Evolutionary conservation across 2,329 filamentous ascomycete genomes (phyloP).

Genomic region (Tolypocladium guangdongense): DNA sequence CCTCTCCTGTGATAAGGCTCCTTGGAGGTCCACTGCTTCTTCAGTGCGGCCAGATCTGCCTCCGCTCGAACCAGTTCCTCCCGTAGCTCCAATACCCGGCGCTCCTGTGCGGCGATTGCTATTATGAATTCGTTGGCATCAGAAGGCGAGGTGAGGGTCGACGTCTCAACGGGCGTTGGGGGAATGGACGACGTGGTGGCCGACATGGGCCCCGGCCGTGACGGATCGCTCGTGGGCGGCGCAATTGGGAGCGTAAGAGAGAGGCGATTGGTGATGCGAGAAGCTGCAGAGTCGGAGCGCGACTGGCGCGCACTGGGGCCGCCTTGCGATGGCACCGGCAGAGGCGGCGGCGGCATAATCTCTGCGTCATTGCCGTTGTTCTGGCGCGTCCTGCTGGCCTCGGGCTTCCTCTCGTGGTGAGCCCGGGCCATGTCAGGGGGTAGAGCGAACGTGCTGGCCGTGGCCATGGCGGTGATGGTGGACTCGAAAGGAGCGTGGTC

Average conservation of each 20-base stretch:
- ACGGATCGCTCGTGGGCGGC: slow-evolving; percentile 38
- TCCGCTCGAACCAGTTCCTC: slow-evolving; percentile 86
- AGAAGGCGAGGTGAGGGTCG: slow-evolving; percentile 30
- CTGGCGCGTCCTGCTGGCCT: background rate
- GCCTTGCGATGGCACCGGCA: slow-evolving; percentile 28
- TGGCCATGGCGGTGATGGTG: slow-evolving; percentile 10
- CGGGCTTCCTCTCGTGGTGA: background rate
- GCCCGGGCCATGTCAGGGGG: background rate
- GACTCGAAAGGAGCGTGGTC: slow-evolving; percentile 21
- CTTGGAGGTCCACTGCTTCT: slow-evolving; percentile 71
- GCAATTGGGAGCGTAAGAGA: slow-evolving; percentile 53
- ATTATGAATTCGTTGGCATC: slow-evolving; percentile 66
- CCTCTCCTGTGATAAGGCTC: slow-evolving; percentile 68
- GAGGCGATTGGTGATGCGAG: slow-evolving; percentile 45
- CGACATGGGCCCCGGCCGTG: slow-evolving; percentile 39
- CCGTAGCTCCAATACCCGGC: slow-evolving; percentile 77
- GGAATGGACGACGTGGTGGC: slow-evolving; percentile 29
- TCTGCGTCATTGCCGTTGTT: slow-evolving; percentile 2
- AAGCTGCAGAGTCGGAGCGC: slow-evolving; percentile 41
- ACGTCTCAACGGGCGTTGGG: slow-evolving; percentile 37
- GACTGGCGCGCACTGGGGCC: slow-evolving; percentile 31
- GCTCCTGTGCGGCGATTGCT: slow-evolving; percentile 83
- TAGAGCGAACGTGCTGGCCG: slow-evolving; percentile 12
- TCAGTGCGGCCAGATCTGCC: slow-evolving; percentile 61
- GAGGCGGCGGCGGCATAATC: slow-evolving; percentile 25